Evolutionary conservation across 306 rosid genomes (phyloP), one percentile per base, ranked within the genome.

Genomic region (Medicago truncatula): DNA sequence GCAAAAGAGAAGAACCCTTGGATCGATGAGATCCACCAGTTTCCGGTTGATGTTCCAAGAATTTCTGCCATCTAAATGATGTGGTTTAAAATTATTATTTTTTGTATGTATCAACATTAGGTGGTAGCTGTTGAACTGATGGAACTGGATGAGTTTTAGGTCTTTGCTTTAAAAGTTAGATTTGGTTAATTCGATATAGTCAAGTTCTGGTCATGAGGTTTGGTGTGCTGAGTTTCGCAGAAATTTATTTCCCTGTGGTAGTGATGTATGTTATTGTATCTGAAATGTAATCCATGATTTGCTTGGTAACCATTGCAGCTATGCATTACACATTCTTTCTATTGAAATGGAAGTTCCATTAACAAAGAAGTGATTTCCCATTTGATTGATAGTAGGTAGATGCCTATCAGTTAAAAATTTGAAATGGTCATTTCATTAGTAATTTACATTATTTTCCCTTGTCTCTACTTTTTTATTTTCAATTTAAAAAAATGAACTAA

Each of bases 1-100:
- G 90, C 88, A 1, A 85, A 87, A 75, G 97, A 88, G 79, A 90
- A 78, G 86, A 92, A 10, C 81, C 97, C 96, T 11, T 92, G 97
- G 97, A 88, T 88, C 82, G 81, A 76, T 17, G 96, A 92, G 83
- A 87, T 90, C 62, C 59, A 84, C 60, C 71, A 65, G 63, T 92
- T 90, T 75, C 97, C 96, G 1, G 90, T 92, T 0, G 90, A 92
- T 72, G 89, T 92, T 83, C 96, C 93, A 21, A 90, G 74, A 78
- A 82, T 92, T 44, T 79, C 89, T 7, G 10, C 85, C 74, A 77
- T 90, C 63, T 88, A 78, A 78, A 15, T 12, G 15, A 44, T 7
- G 64, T 34, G n/a, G 28, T 39, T 36, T 46, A 14, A 11, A 23
- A 20, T 44, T 44, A 0, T 7, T 23, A 21, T 23, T 5, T 70